phyloP scores from a whole-genome alignment of 2,329 filamentous ascomycete genomes.

The Cercospora zeina region DNA sequence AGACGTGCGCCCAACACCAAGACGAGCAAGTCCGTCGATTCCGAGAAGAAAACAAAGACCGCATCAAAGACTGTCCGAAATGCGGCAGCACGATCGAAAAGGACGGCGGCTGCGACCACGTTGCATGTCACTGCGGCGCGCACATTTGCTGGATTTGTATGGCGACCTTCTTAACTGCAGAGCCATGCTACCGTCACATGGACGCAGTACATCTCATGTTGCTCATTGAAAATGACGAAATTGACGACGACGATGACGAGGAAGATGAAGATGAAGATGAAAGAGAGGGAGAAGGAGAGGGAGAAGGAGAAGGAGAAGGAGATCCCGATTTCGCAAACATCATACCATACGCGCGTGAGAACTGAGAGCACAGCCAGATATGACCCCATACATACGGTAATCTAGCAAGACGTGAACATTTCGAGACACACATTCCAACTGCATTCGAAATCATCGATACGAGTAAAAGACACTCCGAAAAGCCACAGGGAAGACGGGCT shows the following conservation, averaged over 20 bases:
- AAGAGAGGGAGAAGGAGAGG: too few species aligned
- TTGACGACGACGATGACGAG: too few species aligned
- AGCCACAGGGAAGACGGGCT: neutral
- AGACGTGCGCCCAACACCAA: constrained; percentile 1
- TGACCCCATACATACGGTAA: neutral
- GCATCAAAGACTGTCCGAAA: constrained; percentile 1
- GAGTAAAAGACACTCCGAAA: neutral
- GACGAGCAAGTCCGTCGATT: neutral
- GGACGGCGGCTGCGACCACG: constrained; percentile 6
- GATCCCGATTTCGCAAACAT: too few species aligned
- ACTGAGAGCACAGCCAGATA: neutral
- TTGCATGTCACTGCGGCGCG: neutral
- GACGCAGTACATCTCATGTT: neutral
- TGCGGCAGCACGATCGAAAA: constrained; percentile 1
- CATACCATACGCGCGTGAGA: neutral
- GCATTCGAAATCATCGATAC: neutral
- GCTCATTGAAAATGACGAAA: too few species aligned
- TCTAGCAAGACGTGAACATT: neutral
- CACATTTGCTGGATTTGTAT: constrained; percentile 9
- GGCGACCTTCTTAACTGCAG: neutral
- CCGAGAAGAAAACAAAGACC: neutral
- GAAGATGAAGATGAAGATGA: too few species aligned
- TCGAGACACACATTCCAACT: neutral
- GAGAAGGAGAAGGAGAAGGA: too few species aligned
- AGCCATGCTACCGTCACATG: neutral